Base-by-base conservation (phyloP, 805 yeast genomes). In the Candida yuanshanica region DNA sequence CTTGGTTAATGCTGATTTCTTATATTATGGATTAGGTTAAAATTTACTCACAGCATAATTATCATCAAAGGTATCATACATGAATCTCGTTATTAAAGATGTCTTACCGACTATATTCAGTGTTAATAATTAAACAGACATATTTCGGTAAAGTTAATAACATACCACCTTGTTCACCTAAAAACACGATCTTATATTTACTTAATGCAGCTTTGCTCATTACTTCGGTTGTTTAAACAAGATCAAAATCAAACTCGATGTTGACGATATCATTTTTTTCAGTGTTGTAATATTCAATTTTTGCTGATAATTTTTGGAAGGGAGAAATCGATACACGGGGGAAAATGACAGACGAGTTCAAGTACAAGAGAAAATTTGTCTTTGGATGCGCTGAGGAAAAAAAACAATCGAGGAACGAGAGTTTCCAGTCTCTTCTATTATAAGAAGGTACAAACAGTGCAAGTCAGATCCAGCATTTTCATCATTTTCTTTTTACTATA, bases 1-100 rank as follows among this genome's bases (percentile, higher is more conserved):
- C 22, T 16, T 31, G 10, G 14, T 31, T 11, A 7, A 12, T 4
- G 11, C 3, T 18, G 14, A 27, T 27, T 16, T 27, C 32, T 13
- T 27, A 5, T 10, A 4, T 27, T 18, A 27, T 27, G 5, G 14
- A 29, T 6, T 12, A 14, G 14, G 12, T 12, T 10, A 14, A 29
- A 16, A 29, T 5, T 7, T 26, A 59, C 66, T 29, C 38, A 55
- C 59, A 0, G 88, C 88, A 60, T 93, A 93, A 59, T 90, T 95
- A 29, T 93, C 91, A 62, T 91, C 97, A 62, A 91, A 91, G 16
- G 96, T 84, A 60, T 93, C 98, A 61, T 91, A 91, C 98, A 91
- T 91, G 68, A 93, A 91, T 50, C 98, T 72, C n/a, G 98, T 90
- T 51, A 91, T 87, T 46, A 91, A 74, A 2, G 98, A 91, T 5